A percentile compares a stretch with the other conserved stretches of the same genome.
These are phyloP conservation scores for Mortierella sp. DNA, from an alignment of 371 early-diverging fungal genomes.

Conservation along the genomic window DNA sequence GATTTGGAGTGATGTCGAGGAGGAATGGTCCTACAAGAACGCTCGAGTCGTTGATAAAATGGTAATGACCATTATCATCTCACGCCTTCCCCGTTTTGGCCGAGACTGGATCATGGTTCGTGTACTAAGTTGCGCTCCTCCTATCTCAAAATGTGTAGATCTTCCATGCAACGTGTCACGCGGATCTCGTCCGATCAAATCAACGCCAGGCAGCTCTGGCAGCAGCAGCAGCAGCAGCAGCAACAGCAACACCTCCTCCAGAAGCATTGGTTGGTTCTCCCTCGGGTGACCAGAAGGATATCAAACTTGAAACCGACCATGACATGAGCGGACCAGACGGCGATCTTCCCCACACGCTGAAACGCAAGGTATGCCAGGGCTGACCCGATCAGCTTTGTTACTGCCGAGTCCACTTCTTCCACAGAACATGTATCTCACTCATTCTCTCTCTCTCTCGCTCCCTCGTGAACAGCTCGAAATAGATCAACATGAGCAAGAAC, in stretches of 20 bases:
- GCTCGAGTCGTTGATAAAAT: slow-evolving; percentile 75
- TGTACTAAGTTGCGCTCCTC: too few species aligned
- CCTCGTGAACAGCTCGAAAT: slow-evolving; percentile 19
- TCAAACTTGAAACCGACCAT: slow-evolving; percentile 15
- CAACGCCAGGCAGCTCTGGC: slow-evolving; percentile 39
- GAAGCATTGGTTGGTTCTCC: too few species aligned
- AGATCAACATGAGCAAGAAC: slow-evolving; percentile 31
- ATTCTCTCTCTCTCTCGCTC: too few species aligned
- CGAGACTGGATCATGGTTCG: too few species aligned
- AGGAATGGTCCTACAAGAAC: slow-evolving; percentile 90
- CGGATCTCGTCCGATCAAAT: slow-evolving; percentile 56
- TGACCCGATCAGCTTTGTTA: not conserved
- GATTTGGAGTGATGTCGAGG: slow-evolving; percentile 89
- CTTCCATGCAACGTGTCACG: slow-evolving; percentile 77
- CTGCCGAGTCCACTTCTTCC: too few species aligned
- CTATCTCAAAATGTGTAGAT: too few species aligned
- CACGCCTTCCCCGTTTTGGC: too few species aligned
- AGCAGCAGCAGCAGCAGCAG: slow-evolving; percentile 8
- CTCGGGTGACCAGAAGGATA: not conserved
- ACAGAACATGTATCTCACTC: too few species aligned
- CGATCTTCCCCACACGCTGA: slow-evolving; percentile 16
- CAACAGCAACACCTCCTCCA: not conserved
- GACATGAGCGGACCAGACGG: slow-evolving; percentile 22
- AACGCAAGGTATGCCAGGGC: slow-evolving; percentile 35
- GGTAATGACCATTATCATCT: slow-evolving; percentile 55